Conservation (phyloP, 306 rosid species). For the Hippophae rhamnoides region DNA sequence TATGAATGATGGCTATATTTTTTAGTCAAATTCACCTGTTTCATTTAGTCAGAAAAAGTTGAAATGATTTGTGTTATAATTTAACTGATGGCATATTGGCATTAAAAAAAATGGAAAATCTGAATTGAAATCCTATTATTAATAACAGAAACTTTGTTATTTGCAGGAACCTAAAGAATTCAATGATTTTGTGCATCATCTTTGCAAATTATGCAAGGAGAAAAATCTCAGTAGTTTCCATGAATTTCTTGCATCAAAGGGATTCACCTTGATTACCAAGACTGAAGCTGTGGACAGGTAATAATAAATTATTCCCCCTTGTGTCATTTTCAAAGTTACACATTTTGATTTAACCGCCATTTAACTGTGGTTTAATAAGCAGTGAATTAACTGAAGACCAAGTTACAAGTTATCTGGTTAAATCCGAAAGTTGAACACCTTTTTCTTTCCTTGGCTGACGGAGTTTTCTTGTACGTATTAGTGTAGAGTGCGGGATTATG, state of each 20-base stretch:
- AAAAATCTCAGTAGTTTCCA: conserved; percentile 43
- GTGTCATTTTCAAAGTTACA: background rate
- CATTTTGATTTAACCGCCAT: background rate
- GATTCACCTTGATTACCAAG: conserved; percentile 58
- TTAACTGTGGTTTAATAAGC: conserved; percentile 21
- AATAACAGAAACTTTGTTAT: background rate
- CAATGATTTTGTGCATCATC: conserved; percentile 55
- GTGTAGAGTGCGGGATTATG: too few relatives aligned
- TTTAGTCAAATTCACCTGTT: too few relatives aligned
- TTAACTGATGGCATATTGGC: background rate
- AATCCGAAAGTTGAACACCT: conserved; percentile 24
- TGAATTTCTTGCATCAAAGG: conserved; percentile 49
- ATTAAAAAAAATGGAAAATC: too few relatives aligned
- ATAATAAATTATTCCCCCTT: conserved; percentile 7
- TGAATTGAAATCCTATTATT: background rate
- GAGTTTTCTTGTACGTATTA: too few relatives aligned
- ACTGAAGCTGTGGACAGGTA: conserved; percentile 82
- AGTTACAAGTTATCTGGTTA: conserved; percentile 56
- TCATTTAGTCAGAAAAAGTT: too few relatives aligned
- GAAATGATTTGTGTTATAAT: too few relatives aligned
- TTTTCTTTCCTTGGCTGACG: too few relatives aligned
- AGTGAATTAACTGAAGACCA: conserved; percentile 76
- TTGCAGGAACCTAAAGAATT: conserved; percentile 81
- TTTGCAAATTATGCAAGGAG: conserved; percentile 52
- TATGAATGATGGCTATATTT: background rate